phyloP scores from a whole-genome alignment of 345 rosid genomes.

The Hibiscus trionum region DNA sequence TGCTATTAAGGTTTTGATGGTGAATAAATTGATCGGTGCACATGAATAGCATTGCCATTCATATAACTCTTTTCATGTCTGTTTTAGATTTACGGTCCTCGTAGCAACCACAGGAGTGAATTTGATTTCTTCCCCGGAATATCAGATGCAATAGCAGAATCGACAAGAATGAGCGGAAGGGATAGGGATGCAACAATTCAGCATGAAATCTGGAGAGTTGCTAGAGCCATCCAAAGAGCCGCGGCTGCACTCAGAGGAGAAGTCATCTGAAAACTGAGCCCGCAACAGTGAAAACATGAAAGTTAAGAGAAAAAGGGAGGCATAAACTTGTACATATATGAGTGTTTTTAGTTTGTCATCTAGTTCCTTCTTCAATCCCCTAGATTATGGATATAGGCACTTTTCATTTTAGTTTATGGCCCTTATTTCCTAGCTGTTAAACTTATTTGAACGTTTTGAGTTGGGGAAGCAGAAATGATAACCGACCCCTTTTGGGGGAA shows the following conservation, averaged over 20 bases:
- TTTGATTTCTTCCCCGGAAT: conserved; percentile 72
- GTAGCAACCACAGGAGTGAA: conserved; percentile 42
- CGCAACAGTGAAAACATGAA: neutral
- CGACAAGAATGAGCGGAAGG: conserved; percentile 5
- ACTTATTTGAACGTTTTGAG: too few relatives aligned
- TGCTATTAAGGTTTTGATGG: neutral
- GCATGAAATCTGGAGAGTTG: conserved; percentile 89
- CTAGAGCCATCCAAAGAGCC: conserved; percentile 79
- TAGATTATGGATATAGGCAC: too few relatives aligned
- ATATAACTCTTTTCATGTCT: neutral
- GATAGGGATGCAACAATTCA: conserved; percentile 31
- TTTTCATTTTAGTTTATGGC: too few relatives aligned
- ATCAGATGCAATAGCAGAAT: conserved; percentile 51
- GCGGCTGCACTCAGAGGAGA: conserved; percentile 66
- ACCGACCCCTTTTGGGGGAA: too few relatives aligned
- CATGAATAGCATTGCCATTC: neutral
- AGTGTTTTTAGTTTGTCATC: too few relatives aligned
- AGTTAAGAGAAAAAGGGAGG: neutral
- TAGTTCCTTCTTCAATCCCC: too few relatives aligned
- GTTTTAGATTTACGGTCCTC: conserved; percentile 73
- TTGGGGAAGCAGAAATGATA: too few relatives aligned
- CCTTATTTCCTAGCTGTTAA: too few relatives aligned
- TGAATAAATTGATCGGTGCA: neutral
- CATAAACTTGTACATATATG: conserved; percentile 7
- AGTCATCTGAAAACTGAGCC: conserved; percentile 19